Conservation (phyloP, 202 grass and related monocot genomes). For the Setaria viridis region DNA sequence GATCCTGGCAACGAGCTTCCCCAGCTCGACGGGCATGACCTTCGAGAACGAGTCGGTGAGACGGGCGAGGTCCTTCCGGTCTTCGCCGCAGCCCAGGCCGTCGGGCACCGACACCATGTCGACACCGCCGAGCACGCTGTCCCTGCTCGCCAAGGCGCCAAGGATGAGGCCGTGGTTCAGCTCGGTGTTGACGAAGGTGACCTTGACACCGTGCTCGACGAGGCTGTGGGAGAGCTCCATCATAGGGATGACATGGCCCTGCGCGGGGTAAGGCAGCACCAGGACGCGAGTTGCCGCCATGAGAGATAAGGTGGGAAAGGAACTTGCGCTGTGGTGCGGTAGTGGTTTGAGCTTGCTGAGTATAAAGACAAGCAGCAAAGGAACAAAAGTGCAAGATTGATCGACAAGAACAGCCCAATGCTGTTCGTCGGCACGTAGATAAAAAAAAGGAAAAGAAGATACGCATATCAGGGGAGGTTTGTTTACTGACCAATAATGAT, state of each 20-base stretch:
- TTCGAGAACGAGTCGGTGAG: slow-evolving; percentile 18
- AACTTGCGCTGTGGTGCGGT: not conserved
- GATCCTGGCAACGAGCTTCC: slow-evolving; percentile 19
- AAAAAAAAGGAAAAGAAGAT: not conserved
- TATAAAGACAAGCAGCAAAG: not conserved
- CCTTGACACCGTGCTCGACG: slow-evolving; percentile 35
- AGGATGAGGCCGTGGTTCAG: slow-evolving; percentile 40
- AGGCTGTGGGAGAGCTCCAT: slow-evolving; percentile 47
- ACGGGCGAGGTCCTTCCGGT: slow-evolving; percentile 37
- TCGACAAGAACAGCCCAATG: not conserved
- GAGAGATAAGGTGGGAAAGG: not conserved
- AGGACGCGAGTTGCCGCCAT: slow-evolving; percentile 29
- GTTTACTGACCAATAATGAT: no score
- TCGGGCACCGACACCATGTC: slow-evolving; percentile 39
- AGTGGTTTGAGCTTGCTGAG: not conserved
- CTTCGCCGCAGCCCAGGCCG: slow-evolving; percentile 35
- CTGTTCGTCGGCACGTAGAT: not conserved
- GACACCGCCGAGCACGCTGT: not conserved
- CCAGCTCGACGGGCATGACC: slow-evolving; percentile 36
- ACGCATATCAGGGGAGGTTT: not conserved
- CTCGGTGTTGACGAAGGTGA: slow-evolving; percentile 54
- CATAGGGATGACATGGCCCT: slow-evolving; percentile 49
- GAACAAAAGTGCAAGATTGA: not conserved
- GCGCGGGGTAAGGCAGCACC: slow-evolving; percentile 42
- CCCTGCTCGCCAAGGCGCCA: not conserved